Evolutionary conservation across 2,329 filamentous ascomycete genomes (phyloP), one percentile per base, ranked within the genome.

Genomic region (Cadophora sp.): DNA sequence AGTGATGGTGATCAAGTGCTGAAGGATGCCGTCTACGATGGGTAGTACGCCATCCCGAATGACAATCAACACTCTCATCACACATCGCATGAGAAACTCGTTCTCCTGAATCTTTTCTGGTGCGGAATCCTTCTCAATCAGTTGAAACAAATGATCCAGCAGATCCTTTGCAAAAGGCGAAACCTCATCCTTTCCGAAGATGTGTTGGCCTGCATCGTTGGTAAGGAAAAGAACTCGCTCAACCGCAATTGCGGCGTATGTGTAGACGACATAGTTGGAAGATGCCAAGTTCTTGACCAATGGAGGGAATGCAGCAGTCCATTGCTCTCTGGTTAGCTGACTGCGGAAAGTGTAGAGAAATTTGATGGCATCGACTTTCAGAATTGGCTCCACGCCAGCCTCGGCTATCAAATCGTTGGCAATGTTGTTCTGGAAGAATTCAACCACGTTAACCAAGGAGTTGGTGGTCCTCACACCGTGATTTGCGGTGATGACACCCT

Each of bases 331-430:
- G 20, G 93, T 95, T 68, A 99, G 85, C 76, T 97, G 94, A 78
- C 94, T 97, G 75, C 96, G 91, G 88, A 99, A 99, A 53, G 91
- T 93, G 83, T 99, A 97, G 47, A 99, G 86, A 78, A 94, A 99
- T 79, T 98, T 99, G 84, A 99, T 97, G 20, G 95, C 95, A 79
- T 98, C 96, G 18, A 99, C 95, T 82, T 97, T 97, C 73, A 97
- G 85, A 68, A 99, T 94, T 9, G 94, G 91, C 73, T 97, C 87
- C 0, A 91, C 87, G 2, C 85, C 85, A 36, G 85, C 83, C 41
- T 87, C 83, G n/a, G 86, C 84, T 68, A 97, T 83, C 48, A 99
- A 84, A 78, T 99, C 96, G n/a, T 89, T 85, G 13, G 95, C 95
- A 74, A 99, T 91, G 78, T 98, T 88, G 70, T 91, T 92, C 78